Base-by-base conservation (phyloP, 1,284 basidiomycete species). In the Cutaneotrichosporon sp. region DNA sequence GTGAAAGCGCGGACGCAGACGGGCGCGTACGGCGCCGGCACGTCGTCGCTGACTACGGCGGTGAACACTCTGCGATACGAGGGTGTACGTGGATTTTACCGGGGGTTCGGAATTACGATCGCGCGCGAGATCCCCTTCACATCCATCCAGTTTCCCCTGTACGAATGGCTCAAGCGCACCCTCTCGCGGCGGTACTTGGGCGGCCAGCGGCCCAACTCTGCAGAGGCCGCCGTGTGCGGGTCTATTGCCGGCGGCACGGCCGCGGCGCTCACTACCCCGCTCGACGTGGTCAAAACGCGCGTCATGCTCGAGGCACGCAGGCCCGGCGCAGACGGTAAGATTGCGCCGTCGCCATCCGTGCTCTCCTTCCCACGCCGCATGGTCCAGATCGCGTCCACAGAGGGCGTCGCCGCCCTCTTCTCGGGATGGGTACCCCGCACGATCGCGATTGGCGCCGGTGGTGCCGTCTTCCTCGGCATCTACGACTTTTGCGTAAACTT, bases 251-350 rank as follows among this genome's bases (percentile, higher is more conserved):
- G 96, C 13, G 91, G 87, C 0, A 79, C 89, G 15, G 91, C 93
- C 3, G 94, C 93, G 0, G 88, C 87, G 0, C 65, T 87, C 37
- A 98, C 96, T 0, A 98, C 96, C 0, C 96, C 96, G 0, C 77
- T 98, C 17, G 96, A 99, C 66, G 96, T 98, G 3, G 81, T 97
- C 54, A 98, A 98, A 75, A 99, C 94, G 2, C 82, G 96, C 14
- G 88, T 97, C 48, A 99, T 99, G 96, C 81, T 98, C 12, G 90
- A 96, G 66, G 79, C 86, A 30, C 59, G 52, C 20, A 38, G 41
- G 1, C n/a, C 41, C 3, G 42, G 42, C 3, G 38, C n/a, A 9
- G 46, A 38, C 21, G 49, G 46, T 17, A 21, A 4, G 23, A n/a
- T 17, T 9, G 43, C 46, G 67, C 76, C 48, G 51, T 79, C 65